Percentiles rank a stretch among this genome's conserved stretches.
These are phyloP conservation scores for Peterozyma xylosa DNA, from an alignment of 805 yeast genomes.

Conservation along the genomic window DNA sequence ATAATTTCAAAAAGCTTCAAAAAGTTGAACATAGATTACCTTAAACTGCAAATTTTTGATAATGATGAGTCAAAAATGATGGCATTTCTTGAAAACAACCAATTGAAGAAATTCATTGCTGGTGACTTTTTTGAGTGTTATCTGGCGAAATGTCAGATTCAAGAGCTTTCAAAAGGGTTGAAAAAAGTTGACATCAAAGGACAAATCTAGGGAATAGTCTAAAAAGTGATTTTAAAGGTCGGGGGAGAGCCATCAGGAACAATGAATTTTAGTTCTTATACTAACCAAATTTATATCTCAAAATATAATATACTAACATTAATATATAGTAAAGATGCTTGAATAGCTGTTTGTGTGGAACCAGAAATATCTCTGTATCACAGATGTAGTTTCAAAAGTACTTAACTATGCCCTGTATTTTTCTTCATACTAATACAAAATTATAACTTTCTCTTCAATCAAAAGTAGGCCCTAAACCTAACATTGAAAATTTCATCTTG, in stretches of 20 bases:
- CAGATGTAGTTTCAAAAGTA: not conserved
- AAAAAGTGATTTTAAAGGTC: too few species aligned
- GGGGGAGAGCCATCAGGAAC: too few species aligned
- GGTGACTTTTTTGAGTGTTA: slow-evolving; percentile 17
- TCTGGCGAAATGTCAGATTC: slow-evolving; percentile 15
- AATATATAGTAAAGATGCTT: too few species aligned
- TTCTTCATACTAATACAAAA: not conserved
- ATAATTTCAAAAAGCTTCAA: slow-evolving; percentile 52
- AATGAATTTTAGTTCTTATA: too few species aligned
- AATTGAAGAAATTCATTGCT: slow-evolving; percentile 24
- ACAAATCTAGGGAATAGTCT: slow-evolving; percentile 44
- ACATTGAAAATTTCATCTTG: slow-evolving; percentile 61
- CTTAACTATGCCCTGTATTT: not conserved
- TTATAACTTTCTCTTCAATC: slow-evolving; percentile 19
- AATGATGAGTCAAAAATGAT: slow-evolving; percentile 25
- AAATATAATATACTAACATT: too few species aligned
- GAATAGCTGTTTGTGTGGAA: too few species aligned
- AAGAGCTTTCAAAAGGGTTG: slow-evolving; percentile 23
- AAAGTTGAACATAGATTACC: slow-evolving; percentile 29
- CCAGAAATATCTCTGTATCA: too few species aligned
- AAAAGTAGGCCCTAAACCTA: slow-evolving; percentile 62
- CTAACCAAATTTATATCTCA: too few species aligned
- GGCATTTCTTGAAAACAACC: slow-evolving; percentile 33
- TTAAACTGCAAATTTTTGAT: slow-evolving; percentile 30
- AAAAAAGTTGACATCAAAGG: slow-evolving; percentile 85